Evolutionary conservation across 2,329 filamentous ascomycete species (phyloP).

Genomic region (Diaporthe batatas): DNA sequence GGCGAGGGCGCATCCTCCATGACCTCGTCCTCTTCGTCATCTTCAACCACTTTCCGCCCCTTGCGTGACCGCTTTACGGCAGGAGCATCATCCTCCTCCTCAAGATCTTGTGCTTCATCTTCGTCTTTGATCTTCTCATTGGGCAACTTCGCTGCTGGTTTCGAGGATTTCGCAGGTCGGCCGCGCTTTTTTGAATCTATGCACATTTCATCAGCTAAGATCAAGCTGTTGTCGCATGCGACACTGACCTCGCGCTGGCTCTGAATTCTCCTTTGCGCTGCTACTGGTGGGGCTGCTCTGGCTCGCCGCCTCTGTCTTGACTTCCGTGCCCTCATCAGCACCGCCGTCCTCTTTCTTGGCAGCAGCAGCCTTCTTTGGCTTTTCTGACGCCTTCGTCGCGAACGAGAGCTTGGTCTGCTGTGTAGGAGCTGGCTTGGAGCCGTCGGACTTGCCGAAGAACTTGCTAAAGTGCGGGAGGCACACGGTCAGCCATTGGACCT

Average conservation of each 20-base stretch:
- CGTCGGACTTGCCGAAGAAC: conserved; percentile 81
- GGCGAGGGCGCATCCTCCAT: conserved; percentile 52
- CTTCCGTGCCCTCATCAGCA: conserved; percentile 44
- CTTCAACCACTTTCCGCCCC: conserved; percentile 62
- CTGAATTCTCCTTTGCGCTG: conserved; percentile 55
- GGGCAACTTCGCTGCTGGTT: conserved; percentile 44
- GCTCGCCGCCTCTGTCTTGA: conserved; percentile 44
- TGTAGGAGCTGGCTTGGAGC: conserved; percentile 68
- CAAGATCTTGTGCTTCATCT: conserved; percentile 62
- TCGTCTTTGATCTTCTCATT: conserved; percentile 52
- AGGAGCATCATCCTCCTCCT: conserved; percentile 63
- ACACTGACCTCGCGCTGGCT: conserved; percentile 55
- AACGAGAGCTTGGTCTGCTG: conserved; percentile 88
- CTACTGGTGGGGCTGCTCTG: conserved; percentile 45
- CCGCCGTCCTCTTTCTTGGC: conserved; percentile 49
- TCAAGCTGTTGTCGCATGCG: conserved; percentile 21
- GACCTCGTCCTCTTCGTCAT: conserved; percentile 63
- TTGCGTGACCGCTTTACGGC: conserved; percentile 69
- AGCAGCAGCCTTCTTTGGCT: conserved; percentile 54
- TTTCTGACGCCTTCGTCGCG: conserved; percentile 66
- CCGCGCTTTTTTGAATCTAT: conserved; percentile 63
- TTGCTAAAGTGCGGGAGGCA: conserved; percentile 70
- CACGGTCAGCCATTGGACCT: conserved; percentile 29
- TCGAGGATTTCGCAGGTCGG: conserved; percentile 46
- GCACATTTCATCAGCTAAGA: conserved; percentile 10